A percentile compares a stretch with the other conserved stretches of the same genome.
Evolutionary conservation across 768 basidiomycete species (phyloP).

Genomic region (Bullera alba): DNA sequence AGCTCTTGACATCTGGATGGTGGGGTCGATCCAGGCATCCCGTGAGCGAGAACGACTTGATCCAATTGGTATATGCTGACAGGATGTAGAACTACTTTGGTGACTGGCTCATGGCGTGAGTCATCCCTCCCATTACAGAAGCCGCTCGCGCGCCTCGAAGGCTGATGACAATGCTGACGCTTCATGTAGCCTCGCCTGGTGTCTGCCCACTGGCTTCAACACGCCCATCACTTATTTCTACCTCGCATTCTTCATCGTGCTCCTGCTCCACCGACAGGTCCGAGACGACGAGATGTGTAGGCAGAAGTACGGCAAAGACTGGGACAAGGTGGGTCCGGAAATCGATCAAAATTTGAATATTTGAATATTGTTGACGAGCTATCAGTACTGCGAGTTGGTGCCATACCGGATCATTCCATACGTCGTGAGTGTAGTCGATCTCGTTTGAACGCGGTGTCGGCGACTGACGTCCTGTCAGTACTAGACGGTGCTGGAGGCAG

Average conservation of each 20-base stretch:
- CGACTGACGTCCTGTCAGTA: neutral
- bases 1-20: slow-evolving; percentile 91
- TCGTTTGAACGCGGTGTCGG: too few species aligned
- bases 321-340: slow-evolving; percentile 54
- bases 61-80: neutral
- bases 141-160: neutral
- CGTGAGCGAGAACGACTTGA: too few species aligned
- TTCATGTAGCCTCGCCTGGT: slow-evolving; percentile 60
- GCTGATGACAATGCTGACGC: neutral
- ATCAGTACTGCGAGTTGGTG: slow-evolving; percentile 70
- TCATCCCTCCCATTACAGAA: neutral
- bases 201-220: slow-evolving; percentile 80
- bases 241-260: slow-evolving; percentile 73
- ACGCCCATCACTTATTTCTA: slow-evolving; percentile 98
- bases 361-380: neutral
- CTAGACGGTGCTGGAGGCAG: neutral
- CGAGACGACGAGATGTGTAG: slow-evolving; percentile 88
- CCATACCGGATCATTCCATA: slow-evolving; percentile 81
- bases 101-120: slow-evolving; percentile 48
- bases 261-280: slow-evolving; percentile 81
- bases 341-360: neutral
- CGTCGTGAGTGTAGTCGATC: slow-evolving; percentile 31
- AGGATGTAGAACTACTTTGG: slow-evolving; percentile 41
- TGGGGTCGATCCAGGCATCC: slow-evolving; percentile 94
- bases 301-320: slow-evolving; percentile 92